Base-by-base conservation (phyloP, 768 basidiomycete species). In the Boletus huronensis region DNA sequence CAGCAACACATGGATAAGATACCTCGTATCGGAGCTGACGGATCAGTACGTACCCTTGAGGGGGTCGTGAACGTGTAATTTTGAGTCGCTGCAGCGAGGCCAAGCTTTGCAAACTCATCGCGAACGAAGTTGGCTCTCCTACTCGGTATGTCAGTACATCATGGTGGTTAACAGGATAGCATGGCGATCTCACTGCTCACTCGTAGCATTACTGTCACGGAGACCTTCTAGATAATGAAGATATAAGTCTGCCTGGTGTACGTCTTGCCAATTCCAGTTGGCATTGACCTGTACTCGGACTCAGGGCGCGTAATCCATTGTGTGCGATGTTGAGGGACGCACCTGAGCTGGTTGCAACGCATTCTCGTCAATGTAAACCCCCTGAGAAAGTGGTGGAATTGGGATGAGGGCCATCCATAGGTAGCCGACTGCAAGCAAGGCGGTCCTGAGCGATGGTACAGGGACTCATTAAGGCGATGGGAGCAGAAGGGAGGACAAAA, bases 321-420 rank as follows among this genome's bases (percentile, higher is more conserved):
- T 0, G 25, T 25, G 41, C 21, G 41, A 54, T 8, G 32, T 38
- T 10, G 57, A 50, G 63, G 17, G 5, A 38, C 65, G 46, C 62
- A 95, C 95, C 76, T 96, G 93, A 6, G 82, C 87, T 10, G 97
- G 95, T 64, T 95, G 92, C 19, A 99, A 72, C 1, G 97, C 96
- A 69, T 98, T 97, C 74, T 99, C 97, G 68, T 96, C 93, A 47
- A 96, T 88, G 67, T 93, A 96, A 9, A 85, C 90, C 9, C 74
- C 69, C 58, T 83, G 79, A 17, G 83, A 85, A 5, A 95, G 76
- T 1, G 73, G 73, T 6, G 83, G 75, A 13, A 79, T 77, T 4
- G 95, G 95, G 49, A 97, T 76, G 6, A 81, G 72, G n/a, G 87
- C 59, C 71, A 97, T 80, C 93, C 94, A 98, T n/a, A 82, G 46